These are phyloP conservation scores for Calocybe indica DNA, from an alignment of 768 basidiomycete genomes.

Conservation along the genomic window DNA sequence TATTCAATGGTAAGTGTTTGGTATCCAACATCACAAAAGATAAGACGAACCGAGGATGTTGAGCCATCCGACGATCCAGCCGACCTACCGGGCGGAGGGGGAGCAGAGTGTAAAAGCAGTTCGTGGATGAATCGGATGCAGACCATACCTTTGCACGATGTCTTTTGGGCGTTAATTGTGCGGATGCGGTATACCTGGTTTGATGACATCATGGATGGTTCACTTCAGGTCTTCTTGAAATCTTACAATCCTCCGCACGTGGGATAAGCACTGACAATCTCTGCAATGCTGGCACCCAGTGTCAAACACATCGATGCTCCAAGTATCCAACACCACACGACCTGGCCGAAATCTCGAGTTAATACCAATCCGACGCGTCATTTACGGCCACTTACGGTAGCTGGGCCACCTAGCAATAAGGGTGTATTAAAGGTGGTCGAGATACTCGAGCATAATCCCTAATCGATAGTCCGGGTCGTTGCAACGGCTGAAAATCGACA, in stretches of 20 bases:
- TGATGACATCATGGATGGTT: background rate
- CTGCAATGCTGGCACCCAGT: constrained; percentile 66
- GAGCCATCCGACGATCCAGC: constrained; percentile 80
- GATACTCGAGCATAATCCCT: constrained; percentile 72
- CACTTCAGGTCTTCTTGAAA: background rate
- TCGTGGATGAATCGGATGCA: background rate
- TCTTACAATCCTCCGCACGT: constrained; percentile 67
- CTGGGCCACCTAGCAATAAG: constrained; percentile 59
- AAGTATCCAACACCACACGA: constrained; percentile 72
- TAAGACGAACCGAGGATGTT: constrained; percentile 59
- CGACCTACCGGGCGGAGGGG: constrained; percentile 34
- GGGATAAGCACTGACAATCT: constrained; percentile 72
- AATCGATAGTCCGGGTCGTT: background rate
- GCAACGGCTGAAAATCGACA: background rate
- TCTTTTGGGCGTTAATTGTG: constrained; percentile 59
- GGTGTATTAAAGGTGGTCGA: constrained; percentile 79
- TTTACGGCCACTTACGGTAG: constrained; percentile 39
- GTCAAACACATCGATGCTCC: constrained; percentile 72
- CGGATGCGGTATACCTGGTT: constrained; percentile 73
- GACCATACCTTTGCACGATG: constrained; percentile 54
- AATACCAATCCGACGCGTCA: no score
- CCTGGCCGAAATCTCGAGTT: constrained; percentile 20
- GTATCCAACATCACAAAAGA: background rate
- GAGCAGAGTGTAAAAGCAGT: background rate
- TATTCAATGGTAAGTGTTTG: constrained; percentile 12